These are phyloP conservation scores for Balakata baccata DNA, from an alignment of 345 rosid species.

Conservation along the genomic window DNA sequence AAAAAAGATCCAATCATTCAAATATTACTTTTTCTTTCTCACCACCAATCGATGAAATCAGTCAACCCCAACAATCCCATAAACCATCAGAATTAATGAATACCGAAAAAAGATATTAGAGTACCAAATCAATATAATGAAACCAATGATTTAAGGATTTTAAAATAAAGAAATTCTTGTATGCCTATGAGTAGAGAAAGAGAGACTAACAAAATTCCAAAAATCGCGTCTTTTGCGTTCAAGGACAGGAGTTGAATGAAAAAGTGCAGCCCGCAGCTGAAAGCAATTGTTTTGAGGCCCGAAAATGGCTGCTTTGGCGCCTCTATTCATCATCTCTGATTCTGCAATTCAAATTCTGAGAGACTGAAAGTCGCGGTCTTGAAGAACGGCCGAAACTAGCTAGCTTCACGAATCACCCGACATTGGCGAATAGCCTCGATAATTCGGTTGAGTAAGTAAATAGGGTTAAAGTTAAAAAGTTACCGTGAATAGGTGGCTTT, in stretches of 20 bases:
- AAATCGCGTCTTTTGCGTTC: constrained; percentile 51
- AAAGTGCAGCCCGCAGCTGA: constrained; percentile 36
- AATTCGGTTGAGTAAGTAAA: neutral
- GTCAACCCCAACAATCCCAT: neutral
- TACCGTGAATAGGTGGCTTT: too few species aligned
- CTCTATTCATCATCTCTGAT: constrained; percentile 41
- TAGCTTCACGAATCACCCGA: neutral
- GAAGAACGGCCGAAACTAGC: neutral
- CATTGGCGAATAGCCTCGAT: neutral
- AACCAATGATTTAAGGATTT: neutral
- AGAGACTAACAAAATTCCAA: constrained; percentile 41
- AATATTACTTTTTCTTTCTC: neutral
- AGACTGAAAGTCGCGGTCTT: neutral
- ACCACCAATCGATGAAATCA: neutral
- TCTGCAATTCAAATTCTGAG: constrained; percentile 11
- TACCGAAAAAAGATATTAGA: neutral
- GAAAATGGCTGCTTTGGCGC: constrained; percentile 40
- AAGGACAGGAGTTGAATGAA: constrained; percentile 64
- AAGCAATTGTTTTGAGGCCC: constrained; percentile 32
- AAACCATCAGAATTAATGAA: constrained; percentile 4
- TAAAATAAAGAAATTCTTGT: neutral
- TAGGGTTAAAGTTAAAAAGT: neutral
- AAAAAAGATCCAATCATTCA: neutral
- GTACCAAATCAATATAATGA: neutral
- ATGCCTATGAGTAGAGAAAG: neutral